Evolutionary conservation across 75 land plant genomes (phyloP), one percentile per base, ranked within the genome.

Genomic region (Pinus taeda): DNA sequence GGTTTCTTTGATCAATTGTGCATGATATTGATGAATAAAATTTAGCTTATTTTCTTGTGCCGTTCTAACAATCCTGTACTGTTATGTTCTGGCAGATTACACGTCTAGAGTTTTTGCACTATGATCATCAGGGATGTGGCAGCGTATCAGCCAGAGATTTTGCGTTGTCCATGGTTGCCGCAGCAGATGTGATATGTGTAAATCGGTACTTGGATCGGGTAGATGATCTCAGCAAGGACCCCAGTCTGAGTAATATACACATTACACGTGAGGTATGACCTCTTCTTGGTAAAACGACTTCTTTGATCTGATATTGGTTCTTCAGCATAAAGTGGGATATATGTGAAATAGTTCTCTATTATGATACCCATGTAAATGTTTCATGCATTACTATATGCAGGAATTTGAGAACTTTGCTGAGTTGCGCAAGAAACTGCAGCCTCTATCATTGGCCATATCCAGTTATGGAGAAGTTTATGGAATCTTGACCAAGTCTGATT

Each of bases 131-230:
- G 15, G 70, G 36, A 53, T 61, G 57, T 17, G 97, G 97, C 55
- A 83, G 79, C 26, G 0, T 26, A 0, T 26, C 0, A 26, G 26
- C 26, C 26, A 89, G 88, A 75, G 94, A 93, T 83, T 95, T 93
- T 86, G 93, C 89, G 3, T 73, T 93, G 45, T 93, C 97, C 12
- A 75, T 95, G 86, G 89, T 91, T 78, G 97, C 97, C 70, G 84
- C 94, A 18, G 98, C 98, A 26, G 97, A 95, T 70, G 78, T 93
- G 59, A 86, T 74, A 21, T 83, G 72, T n/a, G 82, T 93, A 76
- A 83, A 26, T 26, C 87, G 91, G 74, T 89, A 93, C 57, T 89
- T 95, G 71, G 88, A 88, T 66, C 79, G 90, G 33, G 91, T 86
- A 9, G 91, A 93, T 65, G 90, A 84, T 39, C 21, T 95, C 11